Evolutionary conservation across 2,329 filamentous ascomycete species (phyloP).

Genomic region (Cryphonectria naterciae): DNA sequence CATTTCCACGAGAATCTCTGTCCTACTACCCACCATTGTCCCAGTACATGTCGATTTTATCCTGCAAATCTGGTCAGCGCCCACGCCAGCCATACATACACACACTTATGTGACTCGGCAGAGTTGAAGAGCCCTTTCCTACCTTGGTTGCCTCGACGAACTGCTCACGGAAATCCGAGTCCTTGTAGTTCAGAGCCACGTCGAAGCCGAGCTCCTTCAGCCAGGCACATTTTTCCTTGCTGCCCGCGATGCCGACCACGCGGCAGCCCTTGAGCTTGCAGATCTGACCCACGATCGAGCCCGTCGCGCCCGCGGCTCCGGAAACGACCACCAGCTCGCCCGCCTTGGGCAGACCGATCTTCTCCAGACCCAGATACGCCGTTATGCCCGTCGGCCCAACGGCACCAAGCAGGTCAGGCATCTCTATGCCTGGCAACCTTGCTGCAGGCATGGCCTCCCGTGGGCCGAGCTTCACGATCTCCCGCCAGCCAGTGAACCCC

Average conservation of each 20-base stretch:
- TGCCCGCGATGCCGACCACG: constrained; percentile 60
- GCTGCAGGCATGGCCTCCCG: constrained; percentile 45
- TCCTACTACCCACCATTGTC: constrained; percentile 55
- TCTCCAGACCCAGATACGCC: constrained; percentile 68
- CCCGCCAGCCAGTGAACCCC: constrained; percentile 58
- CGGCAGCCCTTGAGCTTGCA: constrained; percentile 64
- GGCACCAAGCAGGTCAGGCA: constrained; percentile 58
- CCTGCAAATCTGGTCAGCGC: constrained; percentile 33
- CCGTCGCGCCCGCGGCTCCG: constrained; percentile 70
- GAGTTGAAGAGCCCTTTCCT: neutral
- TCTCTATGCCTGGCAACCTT: constrained; percentile 34
- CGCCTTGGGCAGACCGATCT: constrained; percentile 63
- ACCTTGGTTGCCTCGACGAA: constrained; percentile 60
- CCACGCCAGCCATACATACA: neutral
- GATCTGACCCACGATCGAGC: constrained; percentile 68
- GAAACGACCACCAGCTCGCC: constrained; percentile 70
- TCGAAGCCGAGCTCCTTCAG: constrained; percentile 68
- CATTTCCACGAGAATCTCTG: neutral
- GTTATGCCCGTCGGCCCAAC: constrained; percentile 66
- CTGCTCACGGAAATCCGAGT: constrained; percentile 60
- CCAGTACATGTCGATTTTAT: constrained; percentile 69
- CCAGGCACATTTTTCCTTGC: constrained; percentile 63
- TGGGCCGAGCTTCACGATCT: constrained; percentile 54
- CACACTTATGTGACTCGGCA: constrained; percentile 32
- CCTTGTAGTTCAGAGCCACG: constrained; percentile 71